A percentile compares a stretch with the other conserved stretches of the same genome.
phyloP scores from a whole-genome alignment of 306 rosid species.

The Trichosanthes cucumerina region DNA sequence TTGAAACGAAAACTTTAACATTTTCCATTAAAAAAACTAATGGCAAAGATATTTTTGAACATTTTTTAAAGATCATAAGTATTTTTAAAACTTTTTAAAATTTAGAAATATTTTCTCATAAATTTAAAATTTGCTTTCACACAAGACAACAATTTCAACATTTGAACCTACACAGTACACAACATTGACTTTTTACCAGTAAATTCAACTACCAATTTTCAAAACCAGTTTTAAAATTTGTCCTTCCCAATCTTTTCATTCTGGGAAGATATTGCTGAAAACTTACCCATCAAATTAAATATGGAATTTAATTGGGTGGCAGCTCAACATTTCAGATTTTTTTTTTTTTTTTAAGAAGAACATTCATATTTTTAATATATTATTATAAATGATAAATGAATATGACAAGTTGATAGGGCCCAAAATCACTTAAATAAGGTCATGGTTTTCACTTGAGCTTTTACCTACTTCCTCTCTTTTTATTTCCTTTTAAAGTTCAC shows the following conservation, averaged over 20 bases:
- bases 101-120: too few relatives aligned
- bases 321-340: neutral
- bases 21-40: too few relatives aligned
- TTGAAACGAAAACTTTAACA: too few relatives aligned
- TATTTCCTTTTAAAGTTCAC: neutral
- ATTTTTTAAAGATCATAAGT: too few relatives aligned
- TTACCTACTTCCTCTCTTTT: neutral
- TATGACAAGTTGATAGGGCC: neutral
- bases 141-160: too few relatives aligned
- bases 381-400: neutral
- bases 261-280: neutral
- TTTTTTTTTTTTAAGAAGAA: too few relatives aligned
- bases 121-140: too few relatives aligned
- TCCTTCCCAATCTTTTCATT: neutral
- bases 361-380: neutral
- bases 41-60: too few relatives aligned
- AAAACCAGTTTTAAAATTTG: neutral
- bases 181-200: neutral
- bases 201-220: neutral
- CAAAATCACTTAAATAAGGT: neutral
- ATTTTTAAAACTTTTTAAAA: too few relatives aligned
- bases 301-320: neutral
- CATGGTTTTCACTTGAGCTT: constrained; percentile 5
- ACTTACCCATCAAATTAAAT: neutral
- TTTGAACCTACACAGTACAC: too few relatives aligned